Conservation (phyloP, 106 monocot species). For the Agapanthus africanus region DNA sequence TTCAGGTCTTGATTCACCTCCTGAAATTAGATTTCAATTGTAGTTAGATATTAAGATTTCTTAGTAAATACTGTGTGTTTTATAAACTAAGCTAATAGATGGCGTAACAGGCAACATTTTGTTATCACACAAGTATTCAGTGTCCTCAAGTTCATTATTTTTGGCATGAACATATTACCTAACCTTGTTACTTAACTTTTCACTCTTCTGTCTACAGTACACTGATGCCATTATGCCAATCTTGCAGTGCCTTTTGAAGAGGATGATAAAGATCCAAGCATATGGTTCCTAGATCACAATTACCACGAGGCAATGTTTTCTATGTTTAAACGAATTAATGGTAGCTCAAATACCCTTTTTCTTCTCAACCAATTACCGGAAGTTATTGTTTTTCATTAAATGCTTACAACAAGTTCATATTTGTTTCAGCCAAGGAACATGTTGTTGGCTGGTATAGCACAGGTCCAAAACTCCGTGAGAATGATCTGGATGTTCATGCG, state of each 20-base stretch:
- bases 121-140: no score
- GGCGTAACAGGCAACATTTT: no score
- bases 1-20: no score
- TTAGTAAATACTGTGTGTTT: no score
- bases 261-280: constrained; percentile 94
- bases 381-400: not conserved
- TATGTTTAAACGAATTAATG: constrained; percentile 99
- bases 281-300: constrained; percentile 99
- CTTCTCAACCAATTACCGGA: not conserved
- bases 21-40: no score
- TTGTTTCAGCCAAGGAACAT: constrained; percentile 87
- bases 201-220: not conserved
- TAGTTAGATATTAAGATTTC: no score
- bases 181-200: not conserved
- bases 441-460: constrained; percentile 99
- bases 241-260: constrained; percentile 96
- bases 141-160: no score
- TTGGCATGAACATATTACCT: no score
- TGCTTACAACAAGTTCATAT: not conserved
- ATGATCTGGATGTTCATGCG: constrained; percentile 92
- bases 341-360: constrained; percentile 21
- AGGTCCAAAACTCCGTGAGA: constrained; percentile 92
- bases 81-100: no score
- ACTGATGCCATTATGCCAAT: not conserved
- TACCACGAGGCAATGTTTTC: constrained; percentile 97